Base-by-base conservation (phyloP, 1,139 yeast genomes). In the Sugiyamaella japonica region DNA sequence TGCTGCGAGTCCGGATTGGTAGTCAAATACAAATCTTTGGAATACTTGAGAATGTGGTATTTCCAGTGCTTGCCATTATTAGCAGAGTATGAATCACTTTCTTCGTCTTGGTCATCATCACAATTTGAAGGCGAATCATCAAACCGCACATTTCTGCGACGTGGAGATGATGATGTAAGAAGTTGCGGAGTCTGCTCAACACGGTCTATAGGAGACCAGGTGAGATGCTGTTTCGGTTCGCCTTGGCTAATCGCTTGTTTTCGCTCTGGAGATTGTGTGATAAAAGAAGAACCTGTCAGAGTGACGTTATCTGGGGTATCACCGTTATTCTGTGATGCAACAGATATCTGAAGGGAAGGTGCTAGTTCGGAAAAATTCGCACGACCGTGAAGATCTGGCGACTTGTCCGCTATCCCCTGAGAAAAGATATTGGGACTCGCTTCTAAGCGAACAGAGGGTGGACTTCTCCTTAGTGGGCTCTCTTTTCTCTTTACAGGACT, bases 1-100 rank as follows among this genome's bases (percentile, higher is more conserved):
- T 66, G 68, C 28, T 55, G 57, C 8, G 62, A 50, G 52, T 66
- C 70, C 1, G 70, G 70, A 44, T 63, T 66, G 10, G 70, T 66
- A 2, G 69, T 65, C 57, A 66, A 46, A 50, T 66, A 66, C 41
- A 66, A 50, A 51, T 66, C 70, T 47, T 63, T 63, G 39, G 67
- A 59, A 52, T 63, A 66, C 50, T 66, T 66, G 48, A 66, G 59
- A 42, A 65, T 62, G 50, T 65, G 66, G 53, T 66, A 66, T 45
- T 63, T 64, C 66, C 66, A 66, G 52, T 57, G 61, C 32, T 40
- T 45, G 15, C 50, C 38, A 31, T 40, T 34, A 23, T 17, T 29
- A 17, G 9, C 39, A n/a, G 32, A 20, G 8, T 10, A 29, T 8
- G 44, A 13, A 37, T 48, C 46, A 10, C 20, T 41, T 28, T 48